Evolutionary conservation across 164 flowering plant genomes (phyloP).

Genomic region (Vitis cinerea): DNA sequence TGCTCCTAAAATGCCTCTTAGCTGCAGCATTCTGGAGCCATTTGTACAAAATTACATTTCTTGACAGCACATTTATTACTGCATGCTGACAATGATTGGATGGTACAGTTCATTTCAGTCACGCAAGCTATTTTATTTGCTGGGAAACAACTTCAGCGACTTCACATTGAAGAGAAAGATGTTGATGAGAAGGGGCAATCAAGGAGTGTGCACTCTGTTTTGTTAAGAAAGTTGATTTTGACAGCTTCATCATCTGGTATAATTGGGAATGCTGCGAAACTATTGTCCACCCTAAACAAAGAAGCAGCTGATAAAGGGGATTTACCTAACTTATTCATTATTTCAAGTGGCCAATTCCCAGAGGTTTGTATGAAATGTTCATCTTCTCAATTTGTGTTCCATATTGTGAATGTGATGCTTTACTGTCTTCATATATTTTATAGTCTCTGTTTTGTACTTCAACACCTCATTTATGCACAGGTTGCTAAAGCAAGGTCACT

Average conservation of each 20-base stretch:
- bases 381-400: slow-evolving; percentile 2
- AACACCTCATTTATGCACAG: slow-evolving; percentile 25
- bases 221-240: slow-evolving; percentile 67
- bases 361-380: slow-evolving; percentile 46
- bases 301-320: slow-evolving; percentile 82
- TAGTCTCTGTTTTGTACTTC: background rate
- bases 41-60: too few relatives aligned
- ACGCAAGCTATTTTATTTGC: slow-evolving; percentile 72
- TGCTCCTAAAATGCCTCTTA: background rate
- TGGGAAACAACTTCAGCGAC: slow-evolving; percentile 79
- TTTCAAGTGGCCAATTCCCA: slow-evolving; percentile 56
- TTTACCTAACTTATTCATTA: slow-evolving; percentile 51
- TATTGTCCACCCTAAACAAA: slow-evolving; percentile 67
- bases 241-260: slow-evolving; percentile 70
- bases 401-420: background rate
- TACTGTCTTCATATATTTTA: background rate
- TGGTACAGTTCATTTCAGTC: slow-evolving; percentile 75
- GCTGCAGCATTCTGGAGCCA: too few relatives aligned
- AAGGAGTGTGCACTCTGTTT: slow-evolving; percentile 40
- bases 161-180: slow-evolving; percentile 41
- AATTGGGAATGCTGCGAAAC: slow-evolving; percentile 52
- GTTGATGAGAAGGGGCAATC: slow-evolving; percentile 10
- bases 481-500: slow-evolving; percentile 53
- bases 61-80: background rate
- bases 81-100: slow-evolving; percentile 17